Percentiles rank a stretch among this genome's conserved stretches.
These are phyloP conservation scores for Neofusicoccum kwambonambiense DNA, from an alignment of 2,329 filamentous ascomycete species.

Conservation along the genomic window DNA sequence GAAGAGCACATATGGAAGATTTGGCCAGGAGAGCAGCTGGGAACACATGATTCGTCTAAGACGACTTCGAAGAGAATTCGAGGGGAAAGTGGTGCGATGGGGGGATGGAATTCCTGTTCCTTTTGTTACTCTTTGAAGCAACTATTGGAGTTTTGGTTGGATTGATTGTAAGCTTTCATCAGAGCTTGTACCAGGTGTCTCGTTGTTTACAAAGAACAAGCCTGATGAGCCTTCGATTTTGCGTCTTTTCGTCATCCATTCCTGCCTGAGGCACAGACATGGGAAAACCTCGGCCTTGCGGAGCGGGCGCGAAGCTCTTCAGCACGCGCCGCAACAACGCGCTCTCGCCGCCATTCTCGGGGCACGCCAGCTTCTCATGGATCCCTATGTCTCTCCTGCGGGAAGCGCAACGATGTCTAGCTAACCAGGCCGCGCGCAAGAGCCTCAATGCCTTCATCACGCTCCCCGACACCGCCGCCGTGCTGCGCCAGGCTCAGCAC, in stretches of 20 bases:
- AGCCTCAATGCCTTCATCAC: constrained; percentile 41
- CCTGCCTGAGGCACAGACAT: background rate
- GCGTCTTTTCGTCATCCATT: too few species aligned
- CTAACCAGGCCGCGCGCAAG: constrained; percentile 32
- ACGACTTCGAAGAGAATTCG: background rate
- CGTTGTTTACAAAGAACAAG: too few species aligned
- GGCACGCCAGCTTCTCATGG: constrained; percentile 7
- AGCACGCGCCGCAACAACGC: background rate
- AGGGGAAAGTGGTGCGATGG: background rate
- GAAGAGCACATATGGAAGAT: background rate
- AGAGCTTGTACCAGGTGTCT: too few species aligned
- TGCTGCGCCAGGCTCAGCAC: constrained; percentile 27
- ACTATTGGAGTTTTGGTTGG: too few species aligned
- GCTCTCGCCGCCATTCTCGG: background rate
- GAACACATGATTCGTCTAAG: background rate
- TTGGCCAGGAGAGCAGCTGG: background rate
- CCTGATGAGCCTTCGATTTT: too few species aligned
- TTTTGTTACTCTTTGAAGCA: background rate
- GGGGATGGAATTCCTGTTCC: background rate
- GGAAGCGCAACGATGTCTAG: constrained; percentile 34
- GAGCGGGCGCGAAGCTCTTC: background rate
- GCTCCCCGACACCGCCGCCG: constrained; percentile 23
- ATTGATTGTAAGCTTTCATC: fast-evolving
- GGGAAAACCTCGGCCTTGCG: too few species aligned
- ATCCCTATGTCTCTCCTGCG: constrained; percentile 38